Evolutionary conservation across 1,284 basidiomycete genomes (phyloP), one percentile per base, ranked within the genome.

Genomic region (Melampsora allii-populina): DNA sequence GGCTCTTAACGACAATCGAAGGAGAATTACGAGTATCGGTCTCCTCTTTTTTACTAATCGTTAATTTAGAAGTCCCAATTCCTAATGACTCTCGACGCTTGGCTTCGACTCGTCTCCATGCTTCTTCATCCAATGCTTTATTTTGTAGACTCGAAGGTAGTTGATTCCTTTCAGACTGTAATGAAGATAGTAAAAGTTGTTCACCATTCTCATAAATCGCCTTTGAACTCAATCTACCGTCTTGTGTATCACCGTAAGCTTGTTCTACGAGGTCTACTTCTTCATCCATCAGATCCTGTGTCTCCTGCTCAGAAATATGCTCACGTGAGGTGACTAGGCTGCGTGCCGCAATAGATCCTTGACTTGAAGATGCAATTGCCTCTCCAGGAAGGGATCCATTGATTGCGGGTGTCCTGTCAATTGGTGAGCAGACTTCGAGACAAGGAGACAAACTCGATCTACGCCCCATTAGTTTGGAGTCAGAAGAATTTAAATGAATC

Each of bases 191-290:
- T 67, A 73, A 66, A 73, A 74, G 14, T 65, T 56, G 21, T 45
- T 58, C 42, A 33, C 56, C 31, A 31, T 56, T 67, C 27, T 76
- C 71, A 27, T 61, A 72, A 0, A 50, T 58, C 3, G 87, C 84
- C 5, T 87, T 85, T 2, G 89, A 91, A 31, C 93, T 83, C 4
- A 92, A 86, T 67, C 92, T 88, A 0, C 89, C 87, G 69, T 93
- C 91, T 27, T 90, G 87, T 71, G 89, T 85, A 74, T 90, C 87
- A 50, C 86, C 83, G 78, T 92, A 96, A 1, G 96, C 82, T 80
- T 97, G 94, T 80, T 97, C 94, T 3, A 97, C 91, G 4, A 97
- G 85, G 81, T 97, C 94, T 24, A 72, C 63, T 63, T 72, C 69
- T 64, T 72, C 69, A 5, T 72, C 69, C 21, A 59, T 42, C 12